These are phyloP conservation scores for Xylariaceae sp. DNA, from an alignment of 2,329 filamentous ascomycete genomes.

Conservation along the genomic window DNA sequence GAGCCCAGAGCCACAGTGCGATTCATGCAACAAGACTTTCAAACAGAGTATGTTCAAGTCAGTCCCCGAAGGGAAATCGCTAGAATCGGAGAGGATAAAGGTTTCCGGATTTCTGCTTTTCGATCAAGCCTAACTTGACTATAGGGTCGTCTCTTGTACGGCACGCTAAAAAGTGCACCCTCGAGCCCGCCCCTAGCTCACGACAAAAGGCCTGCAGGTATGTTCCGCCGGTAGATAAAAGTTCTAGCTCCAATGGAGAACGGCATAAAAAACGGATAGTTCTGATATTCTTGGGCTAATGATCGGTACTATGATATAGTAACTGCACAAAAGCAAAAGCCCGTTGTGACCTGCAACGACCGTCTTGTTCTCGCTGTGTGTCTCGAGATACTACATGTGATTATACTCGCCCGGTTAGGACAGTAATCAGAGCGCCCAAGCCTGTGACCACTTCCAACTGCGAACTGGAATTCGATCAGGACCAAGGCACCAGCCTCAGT, in stretches of 20 bases:
- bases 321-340: conserved; percentile 27
- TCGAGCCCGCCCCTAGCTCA: conserved; percentile 18
- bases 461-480: background rate
- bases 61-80: background rate
- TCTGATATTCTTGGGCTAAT: background rate
- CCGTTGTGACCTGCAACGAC: conserved; percentile 27
- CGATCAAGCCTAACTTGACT: background rate
- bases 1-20: conserved; percentile 12
- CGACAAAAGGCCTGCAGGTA: conserved; percentile 29
- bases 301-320: background rate
- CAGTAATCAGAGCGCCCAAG: background rate
- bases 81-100: background rate
- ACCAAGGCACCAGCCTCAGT: background rate
- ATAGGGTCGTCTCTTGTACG: conserved; percentile 24
- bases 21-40: conserved; percentile 22
- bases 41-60: conserved; percentile 20
- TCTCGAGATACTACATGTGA: conserved; percentile 18
- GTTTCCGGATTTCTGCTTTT: background rate
- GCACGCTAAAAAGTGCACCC: conserved; percentile 23
- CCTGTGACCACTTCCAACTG: conserved; percentile 1
- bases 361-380: conserved; percentile 26
- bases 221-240: background rate
- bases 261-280: background rate
- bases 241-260: too few relatives aligned
- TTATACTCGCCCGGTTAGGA: conserved; percentile 16